Base-by-base conservation (phyloP, 495 filamentous ascomycete genomes). In the Penicillium herquei region DNA sequence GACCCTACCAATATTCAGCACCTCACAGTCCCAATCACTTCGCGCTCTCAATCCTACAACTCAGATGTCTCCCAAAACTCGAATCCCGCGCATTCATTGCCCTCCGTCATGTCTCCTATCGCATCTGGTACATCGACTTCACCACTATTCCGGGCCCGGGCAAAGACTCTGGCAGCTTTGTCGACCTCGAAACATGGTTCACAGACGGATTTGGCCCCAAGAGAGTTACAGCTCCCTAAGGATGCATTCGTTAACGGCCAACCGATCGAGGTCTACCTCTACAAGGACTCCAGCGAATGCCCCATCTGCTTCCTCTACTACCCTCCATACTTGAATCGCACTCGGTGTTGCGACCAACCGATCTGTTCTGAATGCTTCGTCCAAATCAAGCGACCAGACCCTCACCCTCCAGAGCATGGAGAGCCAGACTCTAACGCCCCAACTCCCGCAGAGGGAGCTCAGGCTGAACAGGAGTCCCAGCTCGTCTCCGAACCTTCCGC, bases 361-460 rank as follows among this genome's bases (percentile, higher is more conserved):
- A 98, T 98, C 53, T 98, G 94, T 75, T 98, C 94, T 44, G 94
- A 98, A 74, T 98, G 94, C 68, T 98, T 98, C 63, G 95, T 98
- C 8, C 94, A 98, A 67, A 98, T 98, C 67, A 98, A 96, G 75
- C 84, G 94, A 21, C 90, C 93, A 8, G 94, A 98, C 63, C 94
- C 94, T 12, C 94, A 98, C 73, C 87, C 90, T 40, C 94, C 94
- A 10, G 94, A 98, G 69, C 91, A 96, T 52, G 81, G 81, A 6
- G 81, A 85, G 42, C 68, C 81, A 7, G 71, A 82, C 49, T 52
- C 79, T 60, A 72, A 83, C 70, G 58, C 75, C 56, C 40, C 78
- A 63, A 60, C 71, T 58, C 44, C 75, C 64, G 53, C 73, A 7
- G 70, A 67, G 34, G 72, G 65, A 67, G 69, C 68, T 30, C 56